phyloP scores from a whole-genome alignment of 2,329 filamentous ascomycete genomes.

The Arachnomyces sp. region DNA sequence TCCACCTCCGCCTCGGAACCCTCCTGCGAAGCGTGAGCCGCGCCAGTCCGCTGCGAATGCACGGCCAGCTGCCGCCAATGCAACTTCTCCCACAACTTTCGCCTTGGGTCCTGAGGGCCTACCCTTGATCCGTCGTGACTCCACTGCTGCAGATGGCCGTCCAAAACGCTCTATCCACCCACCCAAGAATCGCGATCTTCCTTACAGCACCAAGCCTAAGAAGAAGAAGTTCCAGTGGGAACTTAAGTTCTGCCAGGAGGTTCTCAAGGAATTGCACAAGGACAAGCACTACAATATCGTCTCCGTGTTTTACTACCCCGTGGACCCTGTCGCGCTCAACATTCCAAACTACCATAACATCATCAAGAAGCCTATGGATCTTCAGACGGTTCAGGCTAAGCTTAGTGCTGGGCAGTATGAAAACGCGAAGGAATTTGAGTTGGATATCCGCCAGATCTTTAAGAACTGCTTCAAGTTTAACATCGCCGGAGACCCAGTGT shows the following conservation, averaged over 20 bases:
- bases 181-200: constrained; percentile 82
- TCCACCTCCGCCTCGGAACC: constrained; percentile 25
- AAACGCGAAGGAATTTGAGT: constrained; percentile 75
- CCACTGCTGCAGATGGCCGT: constrained; percentile 65
- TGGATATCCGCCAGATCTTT: constrained; percentile 73
- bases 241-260: constrained; percentile 79
- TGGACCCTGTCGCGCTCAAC: constrained; percentile 87
- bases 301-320: constrained; percentile 68
- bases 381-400: constrained; percentile 71
- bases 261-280: constrained; percentile 69
- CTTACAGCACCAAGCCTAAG: constrained; percentile 79
- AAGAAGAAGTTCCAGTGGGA: constrained; percentile 85
- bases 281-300: constrained; percentile 60
- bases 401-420: constrained; percentile 70
- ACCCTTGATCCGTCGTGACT: constrained; percentile 78
- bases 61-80: constrained; percentile 34
- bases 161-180: constrained; percentile 92
- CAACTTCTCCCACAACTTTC: constrained; percentile 51
- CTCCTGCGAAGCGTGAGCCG: constrained; percentile 42
- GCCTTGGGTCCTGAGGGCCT: constrained; percentile 69
- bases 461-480: constrained; percentile 93
- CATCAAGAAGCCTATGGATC: constrained; percentile 96
- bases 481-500: constrained; percentile 64
- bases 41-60: constrained; percentile 17
- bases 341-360: constrained; percentile 89